These are phyloP conservation scores for Paramyrothecium roridum DNA, from an alignment of 2,329 filamentous ascomycete species.

Conservation along the genomic window DNA sequence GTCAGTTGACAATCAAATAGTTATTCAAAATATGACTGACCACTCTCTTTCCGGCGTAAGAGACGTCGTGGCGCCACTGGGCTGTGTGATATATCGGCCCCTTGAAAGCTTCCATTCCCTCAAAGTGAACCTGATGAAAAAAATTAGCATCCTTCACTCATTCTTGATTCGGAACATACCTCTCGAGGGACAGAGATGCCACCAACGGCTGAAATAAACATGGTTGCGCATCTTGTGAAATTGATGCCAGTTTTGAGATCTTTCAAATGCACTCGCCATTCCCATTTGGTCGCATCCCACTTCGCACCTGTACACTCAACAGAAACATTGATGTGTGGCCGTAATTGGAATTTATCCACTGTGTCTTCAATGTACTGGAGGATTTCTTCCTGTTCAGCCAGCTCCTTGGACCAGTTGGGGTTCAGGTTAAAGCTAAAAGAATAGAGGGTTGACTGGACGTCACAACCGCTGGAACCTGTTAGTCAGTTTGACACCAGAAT, in stretches of 20 bases:
- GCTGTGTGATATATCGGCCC: constrained; percentile 6
- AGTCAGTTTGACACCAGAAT: neutral
- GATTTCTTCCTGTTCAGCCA: constrained; percentile 10
- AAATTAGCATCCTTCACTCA: neutral
- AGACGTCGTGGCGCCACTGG: constrained; percentile 1
- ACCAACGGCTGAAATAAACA: constrained; percentile 5
- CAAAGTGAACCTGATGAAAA: constrained; percentile 4
- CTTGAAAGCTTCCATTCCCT: constrained; percentile 4
- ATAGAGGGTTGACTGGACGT: constrained; percentile 11
- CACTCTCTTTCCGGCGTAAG: constrained; percentile 4
- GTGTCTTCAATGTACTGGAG: constrained; percentile 9
- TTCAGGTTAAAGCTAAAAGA: constrained; percentile 14
- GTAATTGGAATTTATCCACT: constrained; percentile 5
- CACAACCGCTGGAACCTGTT: constrained; percentile 7
- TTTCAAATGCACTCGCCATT: constrained; percentile 2
- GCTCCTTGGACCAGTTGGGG: constrained; percentile 10
- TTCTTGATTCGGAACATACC: too few species aligned
- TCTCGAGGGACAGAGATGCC: neutral
- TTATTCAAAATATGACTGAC: neutral
- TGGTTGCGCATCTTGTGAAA: neutral
- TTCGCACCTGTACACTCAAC: constrained; percentile 4
- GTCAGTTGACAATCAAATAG: neutral
- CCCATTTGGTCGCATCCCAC: neutral
- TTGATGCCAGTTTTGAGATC: neutral
- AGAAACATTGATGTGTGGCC: constrained; percentile 5